Evolutionary conservation across 2,329 filamentous ascomycete species (phyloP), one percentile per base, ranked within the genome.

Genomic region (Ceratocystis cubensis): DNA sequence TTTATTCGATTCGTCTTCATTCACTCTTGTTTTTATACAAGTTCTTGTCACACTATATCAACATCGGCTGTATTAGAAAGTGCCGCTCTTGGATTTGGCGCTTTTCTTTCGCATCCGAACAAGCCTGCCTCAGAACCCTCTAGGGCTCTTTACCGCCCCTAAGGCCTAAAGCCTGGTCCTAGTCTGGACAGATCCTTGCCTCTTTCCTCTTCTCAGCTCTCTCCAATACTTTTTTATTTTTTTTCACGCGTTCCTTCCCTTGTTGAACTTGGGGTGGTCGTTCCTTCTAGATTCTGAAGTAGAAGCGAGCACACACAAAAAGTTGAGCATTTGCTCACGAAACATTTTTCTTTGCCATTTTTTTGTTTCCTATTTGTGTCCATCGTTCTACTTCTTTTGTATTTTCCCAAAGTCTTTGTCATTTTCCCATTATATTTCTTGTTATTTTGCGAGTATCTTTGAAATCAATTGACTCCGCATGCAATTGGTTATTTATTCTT

Each of bases 241-340:
- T 53, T 53, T 28, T 30, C 22, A 59, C 28, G 56, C 56, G 56
- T 59, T 33, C 56, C 56, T 59, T 59, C 56, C 56, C 56, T 59
- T 59, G 28, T 59, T 33, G 28, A 41, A 33, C 53, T 59, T 59
- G 56, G 56, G 37, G 30, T 41, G 37, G 22, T 53, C 22, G 48
- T 25, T 53, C 48, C 56, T 59, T 59, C 28, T 28, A 3, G 33
- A 53, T 53, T 53, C 56, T 59, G 25, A 33, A 30, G 37, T 41
- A 15, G 33, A 59, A 59, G 56, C 28, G 28, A 37, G 28, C 28
- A n/a, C 56, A 59, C 53, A 59, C 48, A 53, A 53, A 59, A 59
- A 30, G n/a, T 53, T 59, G 56, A 33, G 1, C 28, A n/a, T 33
- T 33, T 59, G 3, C 28, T 59, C 28, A 28, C 56, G 17, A 63